Evolutionary conservation across 2,329 filamentous ascomycete genomes (phyloP), one percentile per base, ranked within the genome.

Genomic region (Fusarium sterilihyphosum): DNA sequence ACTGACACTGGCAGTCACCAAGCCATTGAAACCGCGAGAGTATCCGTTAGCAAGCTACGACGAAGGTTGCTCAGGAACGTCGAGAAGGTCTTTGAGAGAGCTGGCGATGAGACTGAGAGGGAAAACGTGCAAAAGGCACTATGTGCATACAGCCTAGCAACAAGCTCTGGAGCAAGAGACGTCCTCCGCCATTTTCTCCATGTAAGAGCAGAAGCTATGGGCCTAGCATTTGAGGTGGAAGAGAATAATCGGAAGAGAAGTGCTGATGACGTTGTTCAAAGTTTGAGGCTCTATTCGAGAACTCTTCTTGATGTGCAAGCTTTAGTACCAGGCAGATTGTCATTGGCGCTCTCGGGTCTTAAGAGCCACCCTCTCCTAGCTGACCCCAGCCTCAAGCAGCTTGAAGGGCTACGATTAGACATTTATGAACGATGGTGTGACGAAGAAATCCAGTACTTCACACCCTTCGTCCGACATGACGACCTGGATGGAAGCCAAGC

Each of bases 381-480:
- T n/a, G 93, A 97, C 79, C 82, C 87, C 3, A 87, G 91, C 4
- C 85, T 98, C 24, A 87, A 88, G 61, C 83, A 85, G 2, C 82
- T 96, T 3, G 90, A 93, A 73, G 92, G 92, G 22, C 84, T 98
- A 18, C 90, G 93, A 41, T 84, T 98, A 33, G 94, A 98, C 78
- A 84, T 96, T 16, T 91, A 94, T 78, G 90, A 92, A 73, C 88
- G 88, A 26, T 97, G 95, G 93, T 93, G 96, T 71, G 89, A 93
- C 24, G 91, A 95, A 13, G 94, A 97, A 69, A 93, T 98, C 47
- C 90, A 90, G 53, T 93, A 92, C 73, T 98, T 97, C 80, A 96
- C 92, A 2, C 95, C 95, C 0, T 98, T 94, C 84, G 93, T 97
- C 41, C 91, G 93, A 37, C 92, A 97, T 77, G 94, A 95, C 74